Conservation (phyloP, 2,329 filamentous ascomycete genomes). For the Magnaporthiopsis rhizophila region DNA sequence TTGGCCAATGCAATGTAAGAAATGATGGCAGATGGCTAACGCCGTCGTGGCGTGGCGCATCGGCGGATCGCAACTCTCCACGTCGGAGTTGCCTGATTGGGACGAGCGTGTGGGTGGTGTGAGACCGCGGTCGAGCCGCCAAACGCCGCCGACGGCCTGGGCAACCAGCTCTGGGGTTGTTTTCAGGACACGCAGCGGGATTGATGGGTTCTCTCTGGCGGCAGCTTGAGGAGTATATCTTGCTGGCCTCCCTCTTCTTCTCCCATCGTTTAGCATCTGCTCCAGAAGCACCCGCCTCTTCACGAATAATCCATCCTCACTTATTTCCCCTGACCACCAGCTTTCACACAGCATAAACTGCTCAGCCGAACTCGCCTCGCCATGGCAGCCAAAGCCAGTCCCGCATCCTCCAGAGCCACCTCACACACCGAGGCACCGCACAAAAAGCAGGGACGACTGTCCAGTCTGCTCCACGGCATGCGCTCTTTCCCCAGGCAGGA, state of each 20-base stretch:
- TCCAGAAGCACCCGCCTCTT: too few relatives aligned
- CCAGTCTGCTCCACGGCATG: background rate
- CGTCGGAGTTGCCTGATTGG: background rate
- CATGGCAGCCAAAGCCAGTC: background rate
- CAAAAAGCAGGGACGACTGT: background rate
- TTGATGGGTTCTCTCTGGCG: background rate
- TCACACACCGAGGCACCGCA: too few relatives aligned
- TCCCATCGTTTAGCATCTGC: background rate
- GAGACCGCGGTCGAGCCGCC: too few relatives aligned
- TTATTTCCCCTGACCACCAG: too few relatives aligned
- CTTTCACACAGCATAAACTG: too few relatives aligned
- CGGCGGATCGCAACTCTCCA: background rate
- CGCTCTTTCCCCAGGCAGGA: background rate
- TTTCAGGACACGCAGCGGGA: background rate
- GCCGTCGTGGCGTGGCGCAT: too few relatives aligned
- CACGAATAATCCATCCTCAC: too few relatives aligned
- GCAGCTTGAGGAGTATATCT: background rate
- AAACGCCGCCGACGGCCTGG: too few relatives aligned
- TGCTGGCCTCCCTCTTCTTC: background rate
- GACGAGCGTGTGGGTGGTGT: background rate
- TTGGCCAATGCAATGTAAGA: too few relatives aligned
- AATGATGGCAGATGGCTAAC: background rate
- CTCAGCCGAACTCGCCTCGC: background rate
- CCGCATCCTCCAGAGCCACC: background rate
- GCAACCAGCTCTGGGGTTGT: too few relatives aligned